Base-by-base conservation (phyloP, 2,329 filamentous ascomycete genomes). In the Talaromyces sp. region DNA sequence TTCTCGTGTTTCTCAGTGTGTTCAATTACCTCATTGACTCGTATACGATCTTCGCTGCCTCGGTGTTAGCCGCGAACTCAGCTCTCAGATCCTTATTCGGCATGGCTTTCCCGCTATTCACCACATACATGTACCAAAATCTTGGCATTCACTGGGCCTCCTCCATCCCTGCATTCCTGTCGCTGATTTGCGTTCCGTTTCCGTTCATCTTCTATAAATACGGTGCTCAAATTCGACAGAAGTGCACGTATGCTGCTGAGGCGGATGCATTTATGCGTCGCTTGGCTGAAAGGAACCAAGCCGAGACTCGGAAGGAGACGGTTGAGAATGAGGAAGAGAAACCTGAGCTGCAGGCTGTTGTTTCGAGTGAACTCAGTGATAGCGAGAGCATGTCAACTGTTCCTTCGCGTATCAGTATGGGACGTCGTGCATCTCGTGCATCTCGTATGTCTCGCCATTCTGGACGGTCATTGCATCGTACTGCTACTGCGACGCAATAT, bases 141-240 rank as follows among this genome's bases (percentile, higher is more conserved):
- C 64, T 80, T 14, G 76, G 77, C 2, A 75, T 78, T 14, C 73
- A 77, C 49, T 79, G 76, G 77, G 77, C 76, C 1, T 73, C 71
- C 7, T 73, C 69, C 16, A 66, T 79, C 17, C 75, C 74, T 0
- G 77, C 70, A 0, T 78, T 79, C 54, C 55, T 79, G 24, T 72
- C 75, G 0, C 56, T 77, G 7, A 67, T 66, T 0, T 75, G 73
- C 27, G 63, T 74, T 9, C 74, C 74, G 0, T 73, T 75, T 27
- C 73, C 72, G 1, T 72, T 75, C 48, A 56, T 75, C 11, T 72
- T 75, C 52, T 74, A 74, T 56, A 68, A 67, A 47, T 74, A 74
- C 51, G 73, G 72, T 9, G 57, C 67, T 7, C 46, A 49, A 16
- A 70, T 75, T 30, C 65, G 73, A 10, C 65, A 69, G 54, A 66